phyloP scores from a whole-genome alignment of 2,329 filamentous ascomycete genomes.

The Colletotrichum higginsianum region DNA sequence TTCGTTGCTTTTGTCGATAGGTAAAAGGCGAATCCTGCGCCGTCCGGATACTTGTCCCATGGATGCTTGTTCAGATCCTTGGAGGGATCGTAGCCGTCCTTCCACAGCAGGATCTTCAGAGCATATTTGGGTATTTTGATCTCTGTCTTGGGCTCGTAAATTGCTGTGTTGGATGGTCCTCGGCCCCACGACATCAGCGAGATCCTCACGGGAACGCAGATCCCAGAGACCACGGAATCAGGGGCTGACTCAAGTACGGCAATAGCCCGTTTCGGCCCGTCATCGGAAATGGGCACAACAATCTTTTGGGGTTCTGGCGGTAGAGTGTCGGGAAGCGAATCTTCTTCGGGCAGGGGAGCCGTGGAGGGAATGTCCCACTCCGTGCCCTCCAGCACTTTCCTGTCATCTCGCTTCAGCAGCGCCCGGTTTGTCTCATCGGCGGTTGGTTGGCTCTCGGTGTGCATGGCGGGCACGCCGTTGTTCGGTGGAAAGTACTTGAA shows the following conservation, averaged over 20 bases:
- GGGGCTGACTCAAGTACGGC: conserved; percentile 77
- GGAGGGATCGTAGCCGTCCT: conserved; percentile 74
- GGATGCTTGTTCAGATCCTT: conserved; percentile 64
- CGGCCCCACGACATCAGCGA: conserved; percentile 85
- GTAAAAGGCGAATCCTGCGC: conserved; percentile 76
- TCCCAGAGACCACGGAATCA: conserved; percentile 75
- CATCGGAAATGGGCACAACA: conserved; percentile 53
- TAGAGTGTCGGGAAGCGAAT: conserved; percentile 55
- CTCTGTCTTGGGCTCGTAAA: conserved; percentile 75
- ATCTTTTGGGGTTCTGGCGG: conserved; percentile 53
- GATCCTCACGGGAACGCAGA: conserved; percentile 76
- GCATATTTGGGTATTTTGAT: conserved; percentile 85
- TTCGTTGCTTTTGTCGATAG: conserved; percentile 84
- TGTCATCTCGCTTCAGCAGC: conserved; percentile 46
- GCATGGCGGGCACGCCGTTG: conserved; percentile 37
- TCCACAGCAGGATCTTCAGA: conserved; percentile 83
- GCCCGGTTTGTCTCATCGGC: conserved; percentile 41
- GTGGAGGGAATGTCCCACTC: conserved; percentile 48
- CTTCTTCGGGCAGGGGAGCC: conserved; percentile 46
- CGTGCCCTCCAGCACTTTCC: conserved; percentile 46
- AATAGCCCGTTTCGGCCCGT: conserved; percentile 61
- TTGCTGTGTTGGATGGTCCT: conserved; percentile 75
- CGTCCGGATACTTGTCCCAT: conserved; percentile 56
- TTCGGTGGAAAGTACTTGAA: conserved; percentile 71
- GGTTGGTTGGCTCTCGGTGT: conserved; percentile 11